Percentiles rank a stretch among this genome's conserved stretches.
These are phyloP conservation scores for Penstemon eatonii DNA, from an alignment of 257 asterid genomes.

Conservation along the genomic window DNA sequence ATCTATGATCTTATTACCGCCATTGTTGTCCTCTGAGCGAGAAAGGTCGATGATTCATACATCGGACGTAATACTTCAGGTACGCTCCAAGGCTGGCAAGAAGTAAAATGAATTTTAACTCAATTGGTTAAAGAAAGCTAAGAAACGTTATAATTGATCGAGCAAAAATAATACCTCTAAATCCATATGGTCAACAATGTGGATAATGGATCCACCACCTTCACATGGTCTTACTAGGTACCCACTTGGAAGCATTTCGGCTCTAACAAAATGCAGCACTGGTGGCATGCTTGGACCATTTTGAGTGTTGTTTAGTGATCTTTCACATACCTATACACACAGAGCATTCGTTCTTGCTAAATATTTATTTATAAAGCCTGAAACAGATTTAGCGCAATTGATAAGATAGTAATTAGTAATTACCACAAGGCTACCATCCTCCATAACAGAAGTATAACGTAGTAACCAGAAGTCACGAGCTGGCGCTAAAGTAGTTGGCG, in stretches of 20 bases:
- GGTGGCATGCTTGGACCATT: slow-evolving; percentile 97
- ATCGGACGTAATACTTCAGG: slow-evolving; percentile 95
- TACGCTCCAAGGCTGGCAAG: slow-evolving; percentile 89
- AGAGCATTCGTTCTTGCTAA: background rate
- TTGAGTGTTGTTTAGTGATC: slow-evolving; percentile 93
- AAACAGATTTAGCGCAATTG: background rate
- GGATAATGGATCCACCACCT: slow-evolving; percentile 97
- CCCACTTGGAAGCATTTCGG: slow-evolving; percentile 89
- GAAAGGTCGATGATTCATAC: slow-evolving; percentile 81
- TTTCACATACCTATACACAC: slow-evolving; percentile 69
- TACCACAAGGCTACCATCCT: slow-evolving; percentile 99
- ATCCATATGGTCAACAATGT: slow-evolving; percentile 88
- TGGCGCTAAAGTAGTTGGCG: slow-evolving; percentile 88
- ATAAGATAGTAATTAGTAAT: background rate
- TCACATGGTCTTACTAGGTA: slow-evolving; percentile 95
- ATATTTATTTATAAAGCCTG: background rate
- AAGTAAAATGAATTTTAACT: background rate
- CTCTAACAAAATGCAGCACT: slow-evolving; percentile 81
- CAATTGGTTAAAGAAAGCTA: slow-evolving; percentile 8
- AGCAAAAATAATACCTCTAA: slow-evolving; percentile 57
- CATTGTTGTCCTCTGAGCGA: slow-evolving; percentile 87
- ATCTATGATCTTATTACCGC: slow-evolving; percentile 48
- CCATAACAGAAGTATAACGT: slow-evolving; percentile 93
- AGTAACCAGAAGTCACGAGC: slow-evolving; percentile 97
- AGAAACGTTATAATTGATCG: background rate